Percentiles rank a stretch among this genome's conserved stretches.
phyloP scores from a whole-genome alignment of 768 basidiomycete genomes.

The Leccinellum luteum region DNA sequence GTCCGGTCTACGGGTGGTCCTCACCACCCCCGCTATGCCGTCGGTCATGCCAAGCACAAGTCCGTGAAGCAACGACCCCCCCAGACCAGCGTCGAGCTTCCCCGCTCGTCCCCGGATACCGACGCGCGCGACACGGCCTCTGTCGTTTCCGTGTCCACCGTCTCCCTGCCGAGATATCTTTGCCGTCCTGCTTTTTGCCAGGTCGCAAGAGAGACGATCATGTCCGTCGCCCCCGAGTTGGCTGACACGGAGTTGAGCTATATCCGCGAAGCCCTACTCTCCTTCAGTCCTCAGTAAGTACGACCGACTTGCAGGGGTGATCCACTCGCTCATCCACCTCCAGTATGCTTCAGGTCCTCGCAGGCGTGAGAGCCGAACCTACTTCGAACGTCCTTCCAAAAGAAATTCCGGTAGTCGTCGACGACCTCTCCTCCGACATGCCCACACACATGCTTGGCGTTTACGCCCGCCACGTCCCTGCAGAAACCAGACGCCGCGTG shows the following conservation, averaged over 20 bases:
- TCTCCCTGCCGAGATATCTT: slow-evolving; percentile 25
- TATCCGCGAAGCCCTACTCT: slow-evolving; percentile 28
- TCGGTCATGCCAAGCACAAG: slow-evolving; percentile 41
- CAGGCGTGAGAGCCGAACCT: slow-evolving; percentile 24
- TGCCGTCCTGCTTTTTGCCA: slow-evolving; percentile 18
- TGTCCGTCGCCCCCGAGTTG: slow-evolving; percentile 26
- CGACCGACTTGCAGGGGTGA: fast-evolving
- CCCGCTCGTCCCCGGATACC: slow-evolving; percentile 12
- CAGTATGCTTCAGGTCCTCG: slow-evolving; percentile 33
- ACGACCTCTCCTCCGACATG: slow-evolving; percentile 32
- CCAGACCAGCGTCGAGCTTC: slow-evolving; percentile 31
- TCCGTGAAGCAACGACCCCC: slow-evolving; percentile 14
- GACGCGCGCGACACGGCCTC: slow-evolving; percentile 3
- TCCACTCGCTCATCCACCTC: slow-evolving; percentile 8
- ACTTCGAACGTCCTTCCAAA: slow-evolving; percentile 26
- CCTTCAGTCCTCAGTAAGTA: slow-evolving; percentile 29
- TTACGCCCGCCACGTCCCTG: slow-evolving; percentile 24
- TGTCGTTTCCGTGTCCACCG: slow-evolving; percentile 3
- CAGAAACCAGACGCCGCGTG: slow-evolving; percentile 28
- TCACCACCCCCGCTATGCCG: slow-evolving; percentile 32
- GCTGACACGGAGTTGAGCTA: slow-evolving; percentile 22
- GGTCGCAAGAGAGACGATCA: slow-evolving; percentile 15
- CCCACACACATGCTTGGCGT: slow-evolving; percentile 34
- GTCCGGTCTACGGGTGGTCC: slow-evolving; percentile 30
- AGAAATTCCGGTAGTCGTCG: slow-evolving; percentile 24